Percentiles rank a stretch among this genome's conserved stretches.
Conservation (phyloP, 306 rosid genomes). For the cucumber (Cucumis sativus) region DNA sequence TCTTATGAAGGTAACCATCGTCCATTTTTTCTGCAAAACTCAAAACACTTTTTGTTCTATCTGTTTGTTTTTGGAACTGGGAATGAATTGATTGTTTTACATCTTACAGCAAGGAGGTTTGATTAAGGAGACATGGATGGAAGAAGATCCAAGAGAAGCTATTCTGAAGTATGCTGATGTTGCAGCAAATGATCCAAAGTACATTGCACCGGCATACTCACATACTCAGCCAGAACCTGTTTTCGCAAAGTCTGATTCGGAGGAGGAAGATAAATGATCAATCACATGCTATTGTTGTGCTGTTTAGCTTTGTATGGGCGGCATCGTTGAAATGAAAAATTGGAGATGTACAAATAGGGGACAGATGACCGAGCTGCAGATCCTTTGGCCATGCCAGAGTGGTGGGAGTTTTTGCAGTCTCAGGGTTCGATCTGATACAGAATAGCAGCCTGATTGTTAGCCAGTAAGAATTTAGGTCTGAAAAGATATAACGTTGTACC, state of each 20-base stretch:
- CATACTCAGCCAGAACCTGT: conserved; percentile 84
- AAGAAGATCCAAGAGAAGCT: conserved; percentile 97
- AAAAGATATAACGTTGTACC: background rate
- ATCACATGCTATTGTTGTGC: background rate
- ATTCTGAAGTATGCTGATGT: conserved; percentile 85
- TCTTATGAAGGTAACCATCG: conserved; percentile 60
- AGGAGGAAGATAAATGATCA: conserved; percentile 76
- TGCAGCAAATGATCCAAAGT: conserved; percentile 80
- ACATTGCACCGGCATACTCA: conserved; percentile 94
- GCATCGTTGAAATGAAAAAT: background rate
- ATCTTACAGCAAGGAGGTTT: conserved; percentile 79
- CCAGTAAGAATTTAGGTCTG: background rate
- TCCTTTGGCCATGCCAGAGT: background rate
- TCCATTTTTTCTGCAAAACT: background rate
- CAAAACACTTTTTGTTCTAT: background rate
- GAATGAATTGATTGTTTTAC: background rate
- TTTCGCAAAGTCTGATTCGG: conserved; percentile 80
- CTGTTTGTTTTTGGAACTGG: conserved; percentile 8
- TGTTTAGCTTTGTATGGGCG: background rate
- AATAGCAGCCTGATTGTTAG: background rate
- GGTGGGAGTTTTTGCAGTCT: background rate
- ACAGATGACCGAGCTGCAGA: background rate
- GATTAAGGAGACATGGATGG: conserved; percentile 99
- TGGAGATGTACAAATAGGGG: background rate
- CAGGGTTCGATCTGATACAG: background rate